These are phyloP conservation scores for Beta lomatogona DNA, from an alignment of 179 eudicot species.

Conservation along the genomic window DNA sequence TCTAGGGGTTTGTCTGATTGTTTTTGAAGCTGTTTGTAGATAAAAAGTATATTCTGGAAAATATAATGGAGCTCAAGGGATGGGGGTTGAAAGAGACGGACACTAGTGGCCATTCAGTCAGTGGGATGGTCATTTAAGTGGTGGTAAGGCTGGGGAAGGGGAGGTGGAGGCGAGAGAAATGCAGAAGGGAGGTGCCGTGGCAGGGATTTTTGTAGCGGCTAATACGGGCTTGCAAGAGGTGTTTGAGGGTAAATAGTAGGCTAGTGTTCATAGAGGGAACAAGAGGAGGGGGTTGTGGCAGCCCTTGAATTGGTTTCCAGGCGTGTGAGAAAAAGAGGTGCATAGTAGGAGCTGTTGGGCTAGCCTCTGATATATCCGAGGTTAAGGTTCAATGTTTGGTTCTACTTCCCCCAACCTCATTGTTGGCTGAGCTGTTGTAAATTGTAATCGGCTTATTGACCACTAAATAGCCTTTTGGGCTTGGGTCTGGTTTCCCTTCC, in stretches of 20 bases:
- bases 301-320: background rate
- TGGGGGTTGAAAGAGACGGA: background rate
- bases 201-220: background rate
- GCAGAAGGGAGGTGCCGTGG: background rate
- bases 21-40: background rate
- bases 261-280: background rate
- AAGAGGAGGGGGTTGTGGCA: background rate
- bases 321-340: background rate
- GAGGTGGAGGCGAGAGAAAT: background rate
- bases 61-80: background rate
- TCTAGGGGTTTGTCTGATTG: background rate
- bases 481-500: background rate
- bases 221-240: background rate
- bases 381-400: background rate
- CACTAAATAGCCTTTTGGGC: background rate
- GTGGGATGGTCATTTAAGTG: background rate
- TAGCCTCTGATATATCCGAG: background rate
- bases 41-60: background rate
- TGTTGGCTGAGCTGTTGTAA: background rate
- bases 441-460: background rate
- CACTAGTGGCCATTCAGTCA: background rate
- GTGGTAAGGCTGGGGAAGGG: background rate
- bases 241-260: background rate
- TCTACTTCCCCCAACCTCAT: background rate
- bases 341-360: no score